Conservation (phyloP, 1,139 yeast species). For the Protomyces gravidus region DNA sequence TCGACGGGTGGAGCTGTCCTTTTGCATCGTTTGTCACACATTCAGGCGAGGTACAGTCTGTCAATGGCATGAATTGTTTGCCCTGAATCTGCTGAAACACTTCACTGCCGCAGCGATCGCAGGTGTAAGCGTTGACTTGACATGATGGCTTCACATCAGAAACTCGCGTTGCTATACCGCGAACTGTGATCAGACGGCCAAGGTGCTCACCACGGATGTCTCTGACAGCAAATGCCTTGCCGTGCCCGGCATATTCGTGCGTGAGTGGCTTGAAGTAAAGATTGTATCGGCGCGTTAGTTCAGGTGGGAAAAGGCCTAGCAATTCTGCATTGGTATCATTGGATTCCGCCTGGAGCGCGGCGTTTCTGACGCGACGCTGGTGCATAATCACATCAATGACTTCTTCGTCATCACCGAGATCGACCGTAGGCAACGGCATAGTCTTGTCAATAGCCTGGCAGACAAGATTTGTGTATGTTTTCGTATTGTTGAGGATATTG, state of each 20-base stretch:
- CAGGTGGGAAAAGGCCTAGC: conserved; percentile 64
- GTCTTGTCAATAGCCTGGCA: conserved; percentile 69
- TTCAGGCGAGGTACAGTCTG: conserved; percentile 76
- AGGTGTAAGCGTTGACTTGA: conserved; percentile 87
- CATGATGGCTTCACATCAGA: conserved; percentile 94
- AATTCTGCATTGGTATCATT: conserved; percentile 41
- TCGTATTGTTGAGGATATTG: conserved; percentile 65
- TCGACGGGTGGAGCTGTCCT: conserved; percentile 87
- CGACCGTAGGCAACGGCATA: conserved; percentile 77
- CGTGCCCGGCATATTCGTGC: conserved; percentile 43
- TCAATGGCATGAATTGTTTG: conserved; percentile 75
- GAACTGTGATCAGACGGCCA: conserved; percentile 81
- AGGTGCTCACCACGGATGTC: conserved; percentile 78
- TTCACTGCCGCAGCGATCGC: conserved; percentile 96
- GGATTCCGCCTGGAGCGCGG: conserved; percentile 62
- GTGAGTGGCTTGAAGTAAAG: conserved; percentile 80
- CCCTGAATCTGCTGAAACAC: conserved; percentile 90
- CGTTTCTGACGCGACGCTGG: conserved; percentile 80
- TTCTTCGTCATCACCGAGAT: conserved; percentile 75
- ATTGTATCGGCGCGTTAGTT: conserved; percentile 77
- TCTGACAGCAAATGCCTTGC: conserved; percentile 75
- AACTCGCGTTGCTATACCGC: conserved; percentile 93
- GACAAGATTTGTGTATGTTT: conserved; percentile 74
- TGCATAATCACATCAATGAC: conserved; percentile 89
- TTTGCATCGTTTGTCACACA: conserved; percentile 75